Base-by-base conservation (phyloP, 768 basidiomycete species). In the Pleurotus salmoneostramineus region DNA sequence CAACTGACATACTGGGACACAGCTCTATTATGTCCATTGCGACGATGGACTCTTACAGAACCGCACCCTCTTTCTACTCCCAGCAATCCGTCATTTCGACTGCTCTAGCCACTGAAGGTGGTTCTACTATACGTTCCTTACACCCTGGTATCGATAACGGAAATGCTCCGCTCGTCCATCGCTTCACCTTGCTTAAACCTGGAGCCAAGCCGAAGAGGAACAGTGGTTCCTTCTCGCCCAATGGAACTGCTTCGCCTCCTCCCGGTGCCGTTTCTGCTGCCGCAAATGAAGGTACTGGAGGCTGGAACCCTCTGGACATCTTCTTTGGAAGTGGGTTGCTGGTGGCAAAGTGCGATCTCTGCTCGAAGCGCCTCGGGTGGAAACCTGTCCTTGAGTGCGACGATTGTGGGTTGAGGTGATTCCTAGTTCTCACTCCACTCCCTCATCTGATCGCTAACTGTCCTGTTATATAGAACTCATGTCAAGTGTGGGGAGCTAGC, bases 311-410 rank as follows among this genome's bases (percentile, higher is more conserved):
- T 17, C 74, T 93, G 31, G 89, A 92, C 54, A 71, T 92, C 59
- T 80, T 93, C 66, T 91, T 93, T 71, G 84, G 84, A 6, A 88
- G 85, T 67, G 88, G 82, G 14, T 71, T 89, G 47, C 69, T 91
- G 21, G 83, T 83, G 3, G 80, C 85, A 50, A 93, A 89, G 68
- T 96, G 93, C 64, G 91, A 91, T 69, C 71, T 93, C 14, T 96
- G 93, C 65, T 66, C 69, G 44, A 95, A 94, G 77, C 75, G 91
- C 48, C 75, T 96, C 40, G 93, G 93, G 10, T 88, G 89, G 87
- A 95, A 93, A 68, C 85, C 92, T 17, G 81, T 89, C 34, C 72
- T 95, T 15, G 85, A 90, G 65, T 96, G 93, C 67, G 93, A 95
- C 69, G 93, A 95, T 71, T 95, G 94, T 71, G 87, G 88, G 31